Evolutionary conservation across 805 yeast genomes (phyloP).

Genomic region (Isabelozyma pseudorhagii): DNA sequence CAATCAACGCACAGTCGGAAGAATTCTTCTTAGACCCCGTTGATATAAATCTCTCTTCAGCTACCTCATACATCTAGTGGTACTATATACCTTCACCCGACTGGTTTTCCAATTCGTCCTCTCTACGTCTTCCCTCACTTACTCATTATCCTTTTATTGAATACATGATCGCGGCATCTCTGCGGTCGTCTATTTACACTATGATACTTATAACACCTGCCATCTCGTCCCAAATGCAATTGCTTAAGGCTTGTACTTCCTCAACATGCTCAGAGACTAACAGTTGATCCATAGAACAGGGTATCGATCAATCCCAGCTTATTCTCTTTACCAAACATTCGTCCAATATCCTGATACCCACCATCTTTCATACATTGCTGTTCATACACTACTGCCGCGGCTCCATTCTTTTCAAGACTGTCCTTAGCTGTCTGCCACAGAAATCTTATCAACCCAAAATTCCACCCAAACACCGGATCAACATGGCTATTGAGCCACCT

Average conservation of each 20-base stretch:
- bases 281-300: background rate
- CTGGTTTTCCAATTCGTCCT: no score
- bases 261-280: background rate
- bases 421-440: slow-evolving; percentile 95
- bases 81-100: no score
- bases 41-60: no score
- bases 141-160: no score
- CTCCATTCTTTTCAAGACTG: slow-evolving; percentile 52
- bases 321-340: slow-evolving; percentile 8
- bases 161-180: no score
- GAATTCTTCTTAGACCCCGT: no score
- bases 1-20: no score
- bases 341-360: slow-evolving; percentile 22
- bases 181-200: no score
- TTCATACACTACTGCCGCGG: slow-evolving; percentile 60
- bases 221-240: no score
- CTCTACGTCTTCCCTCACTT: no score
- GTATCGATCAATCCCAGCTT: background rate
- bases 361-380: slow-evolving; percentile 40
- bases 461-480: slow-evolving; percentile 86
- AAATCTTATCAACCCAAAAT: slow-evolving; percentile 64
- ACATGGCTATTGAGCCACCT: slow-evolving; percentile 64
- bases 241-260: background rate
- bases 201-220: no score
- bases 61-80: no score